Base-by-base conservation (phyloP, 768 basidiomycete species). In the Obba rivulosa region DNA sequence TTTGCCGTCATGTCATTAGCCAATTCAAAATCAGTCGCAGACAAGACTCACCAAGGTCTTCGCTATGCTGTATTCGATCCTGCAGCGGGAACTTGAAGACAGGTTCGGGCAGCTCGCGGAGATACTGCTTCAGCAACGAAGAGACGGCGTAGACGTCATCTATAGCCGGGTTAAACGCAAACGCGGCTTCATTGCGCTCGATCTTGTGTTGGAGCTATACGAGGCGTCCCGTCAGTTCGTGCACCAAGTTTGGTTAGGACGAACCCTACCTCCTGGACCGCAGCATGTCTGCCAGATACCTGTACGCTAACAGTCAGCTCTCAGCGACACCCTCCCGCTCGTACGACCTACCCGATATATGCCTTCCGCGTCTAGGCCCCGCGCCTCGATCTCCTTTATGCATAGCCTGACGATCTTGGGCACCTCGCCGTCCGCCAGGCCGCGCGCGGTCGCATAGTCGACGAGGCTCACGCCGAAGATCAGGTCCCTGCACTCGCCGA, bases 21-120 rank as follows among this genome's bases (percentile, higher is more conserved):
- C 41, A 41, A 20, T 22, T n/a, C 5, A 31, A 5, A 31, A 13
- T 18, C 28, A 14, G 13, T 2, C 8, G 8, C 35, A 16, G 8
- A 45, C 13, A 1, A 16, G 5, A 58, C 69, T 34, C 54, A 90
- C 92, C 85, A 63, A 83, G 67, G 55, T 83, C 81, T 54, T 90
- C 86, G 0, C 83, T 81, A 60, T 92, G 81, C 55, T 91, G 86
- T 22, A 87, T 71, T 18, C 93, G 80, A 57, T 96, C 93, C 51
- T 83, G 78, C 16, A 91, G 67, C 9, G 87, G 74, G 59, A 86
- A 87, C 60, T 70, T 83, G 70, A 96, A 95, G 17, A 96, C 73
- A 3, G 93, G 90, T 59, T 96, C 93, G 1, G 92, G 91, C 14
- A 96, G 69, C 60, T 89, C 88, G 45, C 93, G 81, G 20, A 95